A percentile compares a stretch with the other conserved stretches of the same genome.
Evolutionary conservation across 805 yeast genomes (phyloP).

Genomic region (Candida endomychidarum): DNA sequence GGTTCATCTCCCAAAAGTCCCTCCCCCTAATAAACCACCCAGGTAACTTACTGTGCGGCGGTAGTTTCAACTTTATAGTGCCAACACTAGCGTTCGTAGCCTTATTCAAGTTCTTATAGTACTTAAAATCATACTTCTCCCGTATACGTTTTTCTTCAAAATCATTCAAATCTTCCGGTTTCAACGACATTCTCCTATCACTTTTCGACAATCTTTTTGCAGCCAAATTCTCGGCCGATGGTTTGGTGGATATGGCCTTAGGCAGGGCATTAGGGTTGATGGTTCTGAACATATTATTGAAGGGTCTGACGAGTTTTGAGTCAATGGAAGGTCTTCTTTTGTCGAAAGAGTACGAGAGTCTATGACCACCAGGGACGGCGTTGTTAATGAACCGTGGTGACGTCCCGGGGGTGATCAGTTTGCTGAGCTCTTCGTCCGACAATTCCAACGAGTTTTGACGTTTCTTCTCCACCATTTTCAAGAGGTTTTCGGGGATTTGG

Average conservation of each 20-base stretch:
- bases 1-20: slow-evolving; percentile 74
- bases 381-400: slow-evolving; percentile 23
- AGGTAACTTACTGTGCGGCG: slow-evolving; percentile 66
- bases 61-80: slow-evolving; percentile 49
- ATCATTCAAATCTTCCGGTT: slow-evolving; percentile 14
- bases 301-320: slow-evolving; percentile 25
- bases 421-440: slow-evolving; percentile 27
- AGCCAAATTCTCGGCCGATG: slow-evolving; percentile 12
- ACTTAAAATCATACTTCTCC: slow-evolving; percentile 30
- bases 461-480: slow-evolving; percentile 53
- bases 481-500: slow-evolving; percentile 62
- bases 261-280: slow-evolving; percentile 15
- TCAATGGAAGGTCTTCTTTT: slow-evolving; percentile 36
- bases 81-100: slow-evolving; percentile 35
- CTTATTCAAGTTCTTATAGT: slow-evolving; percentile 44
- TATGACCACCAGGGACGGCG: background rate
- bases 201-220: slow-evolving; percentile 8
- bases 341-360: slow-evolving; percentile 15
- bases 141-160: slow-evolving; percentile 17
- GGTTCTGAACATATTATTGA: slow-evolving; percentile 20
- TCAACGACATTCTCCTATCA: slow-evolving; percentile 11
- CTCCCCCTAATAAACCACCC: slow-evolving; percentile 70
- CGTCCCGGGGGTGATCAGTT: slow-evolving; percentile 28
- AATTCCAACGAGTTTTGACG: slow-evolving; percentile 15
- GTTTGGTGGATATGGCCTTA: slow-evolving; percentile 7